Percentiles rank a stretch among this genome's conserved stretches.
These are phyloP conservation scores for Piper betle DNA, from an alignment of 164 flowering plant genomes.

Conservation along the genomic window DNA sequence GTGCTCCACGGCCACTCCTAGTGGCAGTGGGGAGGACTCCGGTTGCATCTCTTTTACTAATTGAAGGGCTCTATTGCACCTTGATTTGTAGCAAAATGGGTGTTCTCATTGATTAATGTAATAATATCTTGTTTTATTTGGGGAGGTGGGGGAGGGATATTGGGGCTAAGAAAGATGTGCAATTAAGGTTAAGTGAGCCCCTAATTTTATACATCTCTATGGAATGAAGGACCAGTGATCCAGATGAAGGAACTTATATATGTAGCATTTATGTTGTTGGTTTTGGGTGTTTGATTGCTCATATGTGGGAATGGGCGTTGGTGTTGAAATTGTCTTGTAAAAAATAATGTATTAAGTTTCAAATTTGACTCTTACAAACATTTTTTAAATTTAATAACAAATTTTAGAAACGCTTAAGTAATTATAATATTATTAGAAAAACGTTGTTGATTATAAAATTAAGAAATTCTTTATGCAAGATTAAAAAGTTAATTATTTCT, in stretches of 20 bases:
- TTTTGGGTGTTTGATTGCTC: not conserved
- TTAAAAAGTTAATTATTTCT: too few species aligned
- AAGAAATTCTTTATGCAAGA: too few species aligned
- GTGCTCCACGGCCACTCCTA: constrained; percentile 33
- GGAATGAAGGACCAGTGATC: not conserved
- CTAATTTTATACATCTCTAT: not conserved
- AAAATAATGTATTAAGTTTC: too few species aligned
- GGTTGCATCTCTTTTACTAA: constrained; percentile 24
- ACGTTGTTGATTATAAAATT: too few species aligned
- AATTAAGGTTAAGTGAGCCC: not conserved
- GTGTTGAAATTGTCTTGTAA: too few species aligned
- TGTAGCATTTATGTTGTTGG: not conserved
- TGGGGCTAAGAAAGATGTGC: not conserved
- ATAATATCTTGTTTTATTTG: not conserved
- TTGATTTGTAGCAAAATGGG: constrained; percentile 11
- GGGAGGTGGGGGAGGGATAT: not conserved
- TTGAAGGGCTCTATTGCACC: constrained; percentile 7
- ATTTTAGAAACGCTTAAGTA: too few species aligned
- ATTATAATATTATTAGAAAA: too few species aligned
- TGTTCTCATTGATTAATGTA: not conserved
- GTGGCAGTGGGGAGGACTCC: constrained; percentile 21
- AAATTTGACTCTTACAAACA: too few species aligned
- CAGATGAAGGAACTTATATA: not conserved
- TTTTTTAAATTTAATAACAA: too few species aligned
- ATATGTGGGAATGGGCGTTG: too few species aligned